phyloP scores from a whole-genome alignment of 1,284 basidiomycete genomes.

The Irpex sp. region DNA sequence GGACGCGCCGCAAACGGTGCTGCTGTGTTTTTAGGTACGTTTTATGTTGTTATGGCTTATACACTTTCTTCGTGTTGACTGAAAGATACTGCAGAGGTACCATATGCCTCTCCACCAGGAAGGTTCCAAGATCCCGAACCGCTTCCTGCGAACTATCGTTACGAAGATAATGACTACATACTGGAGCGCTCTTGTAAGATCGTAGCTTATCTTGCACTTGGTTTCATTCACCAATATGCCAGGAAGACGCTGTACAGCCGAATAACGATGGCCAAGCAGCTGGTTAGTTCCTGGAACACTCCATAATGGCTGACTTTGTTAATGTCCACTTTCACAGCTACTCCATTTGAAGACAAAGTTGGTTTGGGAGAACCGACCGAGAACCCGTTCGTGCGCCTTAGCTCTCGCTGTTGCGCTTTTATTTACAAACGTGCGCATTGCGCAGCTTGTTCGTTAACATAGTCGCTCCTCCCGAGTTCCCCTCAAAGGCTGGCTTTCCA shows the following conservation, averaged over 20 bases:
- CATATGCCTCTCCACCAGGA: constrained; percentile 61
- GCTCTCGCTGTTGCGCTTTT: too few relatives aligned
- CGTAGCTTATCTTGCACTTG: not conserved
- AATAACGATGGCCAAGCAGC: constrained; percentile 59
- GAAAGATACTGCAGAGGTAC: constrained; percentile 49
- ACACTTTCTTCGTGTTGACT: not conserved
- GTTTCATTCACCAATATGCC: not conserved
- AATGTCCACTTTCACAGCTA: constrained; percentile 27
- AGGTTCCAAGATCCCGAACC: constrained; percentile 63
- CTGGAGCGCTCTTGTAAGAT: constrained; percentile 54
- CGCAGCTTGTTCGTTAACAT: constrained; percentile 67
- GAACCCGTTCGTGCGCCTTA: constrained; percentile 45
- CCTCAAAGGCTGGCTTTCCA: constrained; percentile 45
- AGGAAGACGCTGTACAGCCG: constrained; percentile 56
- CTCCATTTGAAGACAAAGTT: constrained; percentile 50
- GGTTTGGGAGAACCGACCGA: constrained; percentile 67
- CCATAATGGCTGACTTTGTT: not conserved
- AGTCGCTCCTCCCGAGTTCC: constrained; percentile 56
- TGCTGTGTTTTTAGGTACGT: constrained; percentile 57
- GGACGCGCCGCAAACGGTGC: constrained; percentile 57
- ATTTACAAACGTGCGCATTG: too few relatives aligned
- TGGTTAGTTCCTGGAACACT: constrained; percentile 28
- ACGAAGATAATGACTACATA: constrained; percentile 59
- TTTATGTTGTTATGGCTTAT: not conserved
- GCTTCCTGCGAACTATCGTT: constrained; percentile 49